A percentile compares a stretch with the other conserved stretches of the same genome.
phyloP scores from a whole-genome alignment of 2,329 filamentous ascomycete species.

The Seiridium cupressi region DNA sequence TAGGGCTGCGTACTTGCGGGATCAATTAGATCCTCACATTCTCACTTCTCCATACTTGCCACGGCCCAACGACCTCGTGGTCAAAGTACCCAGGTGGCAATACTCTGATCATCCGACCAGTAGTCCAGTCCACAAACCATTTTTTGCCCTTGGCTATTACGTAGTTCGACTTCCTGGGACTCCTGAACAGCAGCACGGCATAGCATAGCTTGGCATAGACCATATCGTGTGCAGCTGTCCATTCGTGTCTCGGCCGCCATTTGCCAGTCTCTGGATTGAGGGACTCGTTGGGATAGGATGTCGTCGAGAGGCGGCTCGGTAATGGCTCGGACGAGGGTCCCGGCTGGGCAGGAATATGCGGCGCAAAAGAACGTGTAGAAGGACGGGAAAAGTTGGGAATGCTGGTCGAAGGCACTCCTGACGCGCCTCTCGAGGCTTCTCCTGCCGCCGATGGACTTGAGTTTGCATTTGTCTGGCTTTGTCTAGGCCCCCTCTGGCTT shows the following conservation, averaged over 20 bases:
- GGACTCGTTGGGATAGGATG: conserved; percentile 43
- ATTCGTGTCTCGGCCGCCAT: conserved; percentile 54
- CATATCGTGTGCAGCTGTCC: conserved; percentile 55
- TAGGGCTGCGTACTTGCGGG: no score
- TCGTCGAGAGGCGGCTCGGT: conserved; percentile 40
- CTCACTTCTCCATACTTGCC: conserved; percentile 49
- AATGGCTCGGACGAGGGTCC: conserved; percentile 9
- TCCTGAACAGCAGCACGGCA: conserved; percentile 54
- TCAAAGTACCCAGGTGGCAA: conserved; percentile 55
- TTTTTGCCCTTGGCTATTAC: conserved; percentile 56
- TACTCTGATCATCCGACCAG: conserved; percentile 52
- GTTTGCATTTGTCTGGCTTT: background rate
- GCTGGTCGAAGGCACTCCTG: background rate
- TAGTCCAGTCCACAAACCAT: conserved; percentile 60
- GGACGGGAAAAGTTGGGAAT: background rate
- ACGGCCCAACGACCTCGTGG: conserved; percentile 46
- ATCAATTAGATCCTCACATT: conserved; percentile 39
- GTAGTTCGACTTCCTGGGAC: conserved; percentile 57
- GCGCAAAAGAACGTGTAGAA: background rate
- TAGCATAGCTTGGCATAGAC: conserved; percentile 61
- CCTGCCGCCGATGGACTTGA: background rate
- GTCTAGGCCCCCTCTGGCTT: background rate
- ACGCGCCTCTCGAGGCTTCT: background rate
- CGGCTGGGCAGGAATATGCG: background rate
- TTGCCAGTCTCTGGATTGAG: conserved; percentile 50